Percentiles rank a stretch among this genome's conserved stretches.
phyloP scores from a whole-genome alignment of 2,329 filamentous ascomycete species.

The Diaporthe sp. region DNA sequence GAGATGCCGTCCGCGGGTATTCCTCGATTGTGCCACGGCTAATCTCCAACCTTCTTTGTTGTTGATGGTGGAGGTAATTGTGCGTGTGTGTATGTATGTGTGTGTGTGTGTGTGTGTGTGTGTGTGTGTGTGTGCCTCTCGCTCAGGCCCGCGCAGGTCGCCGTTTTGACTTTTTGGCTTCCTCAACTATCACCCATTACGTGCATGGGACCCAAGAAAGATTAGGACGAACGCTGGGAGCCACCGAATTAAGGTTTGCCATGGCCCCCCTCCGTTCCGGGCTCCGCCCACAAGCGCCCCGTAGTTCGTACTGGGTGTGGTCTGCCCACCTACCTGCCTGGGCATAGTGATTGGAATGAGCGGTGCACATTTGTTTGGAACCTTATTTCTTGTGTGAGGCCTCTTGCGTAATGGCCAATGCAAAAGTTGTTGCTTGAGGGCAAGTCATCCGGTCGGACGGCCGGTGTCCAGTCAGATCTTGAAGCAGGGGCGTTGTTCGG shows the following conservation, averaged over 20 bases:
- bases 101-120: too few relatives aligned
- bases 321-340: background rate
- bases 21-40: slow-evolving; percentile 10
- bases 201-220: slow-evolving; percentile 15
- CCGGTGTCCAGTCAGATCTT: background rate
- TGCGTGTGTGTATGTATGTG: too few relatives aligned
- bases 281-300: slow-evolving; percentile 1
- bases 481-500: background rate
- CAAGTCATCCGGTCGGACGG: background rate
- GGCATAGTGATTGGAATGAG: background rate
- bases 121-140: background rate
- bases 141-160: background rate
- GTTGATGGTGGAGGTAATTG: background rate
- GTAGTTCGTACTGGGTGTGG: background rate
- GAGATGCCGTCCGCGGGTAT: slow-evolving; percentile 19
- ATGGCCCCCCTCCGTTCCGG: slow-evolving; percentile 3
- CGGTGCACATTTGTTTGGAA: background rate
- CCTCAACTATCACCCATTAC: slow-evolving; percentile 13
- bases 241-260: slow-evolving; percentile 4
- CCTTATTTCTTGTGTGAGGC: background rate
- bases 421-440: background rate
- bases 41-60: background rate
- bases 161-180: slow-evolving; percentile 6
- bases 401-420: background rate
- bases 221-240: slow-evolving; percentile 17